Conservation (phyloP, 495 filamentous ascomycete species). For the Lentithecium fluviatile region DNA sequence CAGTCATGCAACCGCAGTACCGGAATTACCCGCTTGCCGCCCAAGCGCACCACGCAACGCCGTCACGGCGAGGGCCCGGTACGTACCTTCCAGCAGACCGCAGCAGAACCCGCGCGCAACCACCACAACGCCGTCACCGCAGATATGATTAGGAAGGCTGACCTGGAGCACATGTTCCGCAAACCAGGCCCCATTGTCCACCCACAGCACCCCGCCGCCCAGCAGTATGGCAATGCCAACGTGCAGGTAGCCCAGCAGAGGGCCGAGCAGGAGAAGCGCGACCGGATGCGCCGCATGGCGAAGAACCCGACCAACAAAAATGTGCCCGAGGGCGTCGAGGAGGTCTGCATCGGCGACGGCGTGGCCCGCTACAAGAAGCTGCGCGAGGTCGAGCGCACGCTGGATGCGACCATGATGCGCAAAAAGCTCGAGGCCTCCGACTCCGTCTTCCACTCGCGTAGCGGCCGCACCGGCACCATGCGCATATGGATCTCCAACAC, state of each 20-base stretch:
- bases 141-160: conserved; percentile 43
- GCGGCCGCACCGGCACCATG: conserved; percentile 74
- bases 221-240: conserved; percentile 23
- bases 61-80: conserved; percentile 38
- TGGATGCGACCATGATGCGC: conserved; percentile 92
- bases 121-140: conserved; percentile 7
- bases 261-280: conserved; percentile 54
- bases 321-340: conserved; percentile 84
- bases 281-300: conserved; percentile 71
- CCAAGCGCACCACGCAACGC: conserved; percentile 36
- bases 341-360: conserved; percentile 73
- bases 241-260: conserved; percentile 59
- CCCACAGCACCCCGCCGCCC: conserved; percentile 15
- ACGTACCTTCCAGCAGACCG: conserved; percentile 18
- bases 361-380: conserved; percentile 78
- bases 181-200: conserved; percentile 40
- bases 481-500: conserved; percentile 97
- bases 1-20: conserved; percentile 41
- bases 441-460: conserved; percentile 71
- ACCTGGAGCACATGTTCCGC: conserved; percentile 44
- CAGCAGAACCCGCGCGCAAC: neutral
- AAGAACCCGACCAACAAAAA: conserved; percentile 91
- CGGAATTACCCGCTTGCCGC: conserved; percentile 41
- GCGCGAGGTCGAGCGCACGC: conserved; percentile 79
- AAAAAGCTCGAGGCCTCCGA: conserved; percentile 91